A percentile compares a stretch with the other conserved stretches of the same genome.
Conservation (phyloP, 148 eudicot genomes). For the Amaranthus palmeri region DNA sequence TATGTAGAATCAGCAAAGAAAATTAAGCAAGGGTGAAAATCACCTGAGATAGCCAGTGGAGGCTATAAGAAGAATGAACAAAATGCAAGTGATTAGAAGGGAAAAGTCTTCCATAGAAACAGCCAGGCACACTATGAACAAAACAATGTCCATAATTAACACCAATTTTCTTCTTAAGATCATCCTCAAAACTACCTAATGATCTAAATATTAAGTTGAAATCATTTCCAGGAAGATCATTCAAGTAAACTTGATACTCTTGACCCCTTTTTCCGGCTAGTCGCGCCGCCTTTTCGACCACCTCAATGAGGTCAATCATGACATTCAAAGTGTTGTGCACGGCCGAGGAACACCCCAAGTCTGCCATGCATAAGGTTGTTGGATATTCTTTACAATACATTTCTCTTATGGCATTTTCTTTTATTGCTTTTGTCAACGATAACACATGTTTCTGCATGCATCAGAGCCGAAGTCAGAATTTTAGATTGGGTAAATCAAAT, state of each 20-base stretch:
- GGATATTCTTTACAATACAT: neutral
- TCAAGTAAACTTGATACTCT: slow-evolving; percentile 31
- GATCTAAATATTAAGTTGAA: slow-evolving; percentile 40
- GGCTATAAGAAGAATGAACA: slow-evolving; percentile 44
- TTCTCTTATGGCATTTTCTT: slow-evolving; percentile 18
- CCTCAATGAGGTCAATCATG: neutral
- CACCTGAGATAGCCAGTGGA: slow-evolving; percentile 59
- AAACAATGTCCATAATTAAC: slow-evolving; percentile 24
- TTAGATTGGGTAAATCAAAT: no score
- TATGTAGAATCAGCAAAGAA: neutral
- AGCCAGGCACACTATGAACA: slow-evolving; percentile 40
- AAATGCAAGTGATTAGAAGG: slow-evolving; percentile 36
- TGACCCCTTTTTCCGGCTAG: neutral
- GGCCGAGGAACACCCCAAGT: slow-evolving; percentile 23
- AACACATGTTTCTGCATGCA: slow-evolving; percentile 17
- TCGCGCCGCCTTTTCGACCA: slow-evolving; percentile 3
- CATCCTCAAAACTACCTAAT: slow-evolving; percentile 14
- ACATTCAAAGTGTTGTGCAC: slow-evolving; percentile 11
- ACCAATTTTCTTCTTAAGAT: slow-evolving; percentile 23
- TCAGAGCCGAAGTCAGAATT: neutral
- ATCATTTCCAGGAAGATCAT: slow-evolving; percentile 50
- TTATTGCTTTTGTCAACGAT: slow-evolving; percentile 9
- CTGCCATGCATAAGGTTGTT: slow-evolving; percentile 20
- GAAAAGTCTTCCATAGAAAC: slow-evolving; percentile 50
- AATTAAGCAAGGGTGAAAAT: neutral